These are phyloP conservation scores for Trypanosoma brucei DNA, from an alignment of 208 protist genomes.

Conservation along the genomic window DNA sequence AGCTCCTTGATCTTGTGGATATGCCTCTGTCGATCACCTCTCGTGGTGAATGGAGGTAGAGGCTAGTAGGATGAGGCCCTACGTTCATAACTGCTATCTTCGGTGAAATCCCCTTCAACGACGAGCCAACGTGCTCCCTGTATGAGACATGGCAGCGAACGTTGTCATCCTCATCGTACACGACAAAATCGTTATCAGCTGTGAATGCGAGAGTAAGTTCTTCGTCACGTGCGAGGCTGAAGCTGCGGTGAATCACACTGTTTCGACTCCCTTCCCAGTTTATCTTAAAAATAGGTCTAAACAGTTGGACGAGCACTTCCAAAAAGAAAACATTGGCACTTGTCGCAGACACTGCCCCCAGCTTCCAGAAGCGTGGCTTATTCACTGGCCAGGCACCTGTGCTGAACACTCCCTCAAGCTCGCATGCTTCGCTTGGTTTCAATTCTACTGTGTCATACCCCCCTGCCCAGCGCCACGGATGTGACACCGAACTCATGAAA, in stretches of 20 bases:
- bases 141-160: conserved; percentile 59
- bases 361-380: conserved; percentile 53
- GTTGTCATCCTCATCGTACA: conserved; percentile 73
- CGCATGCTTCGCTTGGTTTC: conserved; percentile 27
- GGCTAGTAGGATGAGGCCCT: conserved; percentile 27
- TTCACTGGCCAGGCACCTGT: conserved; percentile 21
- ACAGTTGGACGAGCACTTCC: conserved; percentile 53
- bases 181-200: conserved; percentile 73
- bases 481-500: not conserved
- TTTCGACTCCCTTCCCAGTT: conserved; percentile 18
- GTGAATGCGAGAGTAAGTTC: conserved; percentile 70
- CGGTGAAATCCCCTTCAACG: conserved; percentile 11
- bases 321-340: conserved; percentile 72
- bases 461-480: conserved; percentile 53
- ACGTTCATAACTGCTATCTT: conserved; percentile 26
- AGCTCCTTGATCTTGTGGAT: conserved; percentile 1
- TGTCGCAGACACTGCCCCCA: conserved; percentile 50
- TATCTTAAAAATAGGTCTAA: not conserved
- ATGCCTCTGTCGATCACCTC: conserved; percentile 2
- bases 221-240: conserved; percentile 63
- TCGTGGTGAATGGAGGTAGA: conserved; percentile 16
- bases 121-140: conserved; percentile 32
- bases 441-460: conserved; percentile 44
- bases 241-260: conserved; percentile 41
- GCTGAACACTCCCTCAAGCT: conserved; percentile 40